A percentile compares a stretch with the other conserved stretches of the same genome.
Conservation (phyloP, 495 filamentous ascomycete genomes). For the Chaetomium tenue region DNA sequence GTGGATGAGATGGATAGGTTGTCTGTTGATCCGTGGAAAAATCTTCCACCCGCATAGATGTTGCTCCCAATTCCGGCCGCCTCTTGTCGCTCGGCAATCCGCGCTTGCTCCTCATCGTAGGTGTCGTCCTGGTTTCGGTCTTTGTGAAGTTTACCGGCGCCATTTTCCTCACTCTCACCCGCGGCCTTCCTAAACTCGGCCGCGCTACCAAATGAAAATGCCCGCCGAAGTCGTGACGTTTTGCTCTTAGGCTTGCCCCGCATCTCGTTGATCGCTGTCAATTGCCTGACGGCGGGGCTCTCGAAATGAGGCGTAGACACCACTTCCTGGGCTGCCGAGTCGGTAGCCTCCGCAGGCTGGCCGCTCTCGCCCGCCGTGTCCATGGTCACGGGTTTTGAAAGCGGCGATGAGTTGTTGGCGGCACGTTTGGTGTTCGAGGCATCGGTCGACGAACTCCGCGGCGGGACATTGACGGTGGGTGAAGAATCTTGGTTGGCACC, state of each 20-base stretch:
- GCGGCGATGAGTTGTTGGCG: constrained; percentile 70
- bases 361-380: constrained; percentile 40
- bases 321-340: constrained; percentile 33
- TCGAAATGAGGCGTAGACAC: constrained; percentile 36
- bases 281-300: constrained; percentile 75
- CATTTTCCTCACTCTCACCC: constrained; percentile 55
- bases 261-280: constrained; percentile 77
- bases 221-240: constrained; percentile 84
- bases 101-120: constrained; percentile 71
- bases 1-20: constrained; percentile 97
- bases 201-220: constrained; percentile 96
- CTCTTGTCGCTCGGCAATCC: constrained; percentile 88
- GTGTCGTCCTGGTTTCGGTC: constrained; percentile 70
- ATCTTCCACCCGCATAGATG: constrained; percentile 86
- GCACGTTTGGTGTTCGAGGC: constrained; percentile 57
- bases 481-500: constrained; percentile 51
- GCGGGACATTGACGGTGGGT: constrained; percentile 61
- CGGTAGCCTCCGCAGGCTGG: constrained; percentile 35
- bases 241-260: constrained; percentile 67
- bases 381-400: constrained; percentile 78
- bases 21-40: constrained; percentile 91
- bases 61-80: constrained; percentile 84
- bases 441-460: constrained; percentile 69
- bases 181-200: constrained; percentile 83
- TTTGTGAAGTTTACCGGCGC: constrained; percentile 65